Percentiles rank a stretch among this genome's conserved stretches.
Conservation (phyloP, 768 basidiomycete species). For the Daedaleopsis sinensis region DNA sequence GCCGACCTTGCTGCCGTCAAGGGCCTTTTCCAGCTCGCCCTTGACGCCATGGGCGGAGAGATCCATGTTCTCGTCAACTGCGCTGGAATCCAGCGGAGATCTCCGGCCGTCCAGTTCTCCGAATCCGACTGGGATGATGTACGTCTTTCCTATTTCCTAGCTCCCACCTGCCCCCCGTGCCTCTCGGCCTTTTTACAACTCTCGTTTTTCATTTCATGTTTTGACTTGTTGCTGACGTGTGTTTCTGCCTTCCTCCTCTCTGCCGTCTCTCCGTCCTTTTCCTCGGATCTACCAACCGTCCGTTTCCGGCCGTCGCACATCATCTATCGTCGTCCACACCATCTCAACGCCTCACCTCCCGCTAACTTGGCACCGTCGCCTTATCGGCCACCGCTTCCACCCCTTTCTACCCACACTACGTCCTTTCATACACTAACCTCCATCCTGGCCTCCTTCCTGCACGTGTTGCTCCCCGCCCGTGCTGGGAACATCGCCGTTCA, state of each 20-base stretch:
- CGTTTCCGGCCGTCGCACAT: slow-evolving; percentile 21
- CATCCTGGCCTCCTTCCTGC: not conserved
- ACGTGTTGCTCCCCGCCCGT: slow-evolving; percentile 6
- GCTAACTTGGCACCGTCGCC: slow-evolving; percentile 3
- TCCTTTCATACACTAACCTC: not conserved
- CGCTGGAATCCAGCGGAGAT: slow-evolving; percentile 61
- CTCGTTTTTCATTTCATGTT: slow-evolving; percentile 10
- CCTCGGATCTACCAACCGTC: slow-evolving; percentile 16
- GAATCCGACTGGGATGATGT: slow-evolving; percentile 77
- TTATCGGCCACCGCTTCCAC: slow-evolving; percentile 5
- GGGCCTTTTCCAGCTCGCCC: slow-evolving; percentile 50
- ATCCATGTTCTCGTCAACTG: slow-evolving; percentile 74
- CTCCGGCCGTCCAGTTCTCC: slow-evolving; percentile 64
- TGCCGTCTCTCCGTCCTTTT: slow-evolving; percentile 15
- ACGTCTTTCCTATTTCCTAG: slow-evolving; percentile 30
- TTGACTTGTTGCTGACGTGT: slow-evolving; percentile 11
- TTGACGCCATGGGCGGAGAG: slow-evolving; percentile 50
- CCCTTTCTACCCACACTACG: not conserved
- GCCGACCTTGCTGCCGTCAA: slow-evolving; percentile 51
- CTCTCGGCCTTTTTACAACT: slow-evolving; percentile 10
- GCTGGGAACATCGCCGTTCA: slow-evolving; percentile 21
- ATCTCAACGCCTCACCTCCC: slow-evolving; percentile 34
- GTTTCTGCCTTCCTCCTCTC: slow-evolving; percentile 13
- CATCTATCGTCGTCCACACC: slow-evolving; percentile 8
- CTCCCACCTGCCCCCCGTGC: not conserved